A percentile compares a stretch with the other conserved stretches of the same genome.
Conservation (phyloP, 108 stramenopile species). For the Fragilariopsis cylindrus region DNA sequence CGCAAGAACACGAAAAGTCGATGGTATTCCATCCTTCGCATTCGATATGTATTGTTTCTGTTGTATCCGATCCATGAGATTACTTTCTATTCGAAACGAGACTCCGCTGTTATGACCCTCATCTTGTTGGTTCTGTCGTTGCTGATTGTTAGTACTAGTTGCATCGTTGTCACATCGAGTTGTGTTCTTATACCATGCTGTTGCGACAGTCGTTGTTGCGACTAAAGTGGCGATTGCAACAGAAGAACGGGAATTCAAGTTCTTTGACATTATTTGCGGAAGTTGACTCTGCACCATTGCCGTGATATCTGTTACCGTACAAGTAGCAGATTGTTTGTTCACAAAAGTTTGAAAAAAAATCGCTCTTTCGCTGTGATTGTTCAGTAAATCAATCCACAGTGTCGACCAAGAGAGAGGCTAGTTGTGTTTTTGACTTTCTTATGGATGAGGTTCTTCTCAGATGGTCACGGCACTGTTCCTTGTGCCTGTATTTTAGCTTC, state of each 20-base stretch:
- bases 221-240: background rate
- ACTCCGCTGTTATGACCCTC: background rate
- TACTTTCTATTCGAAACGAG: slow-evolving; percentile 41
- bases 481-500: too few relatives aligned
- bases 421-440: too few relatives aligned
- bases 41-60: slow-evolving; percentile 49
- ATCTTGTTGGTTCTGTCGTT: background rate
- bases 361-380: too few relatives aligned
- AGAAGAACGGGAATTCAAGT: background rate
- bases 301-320: too few relatives aligned
- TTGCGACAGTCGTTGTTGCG: background rate
- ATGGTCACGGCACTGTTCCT: too few relatives aligned
- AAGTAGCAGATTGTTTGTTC: too few relatives aligned
- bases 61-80: slow-evolving; percentile 75
- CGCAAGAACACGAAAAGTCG: slow-evolving; percentile 53
- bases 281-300: too few relatives aligned
- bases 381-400: too few relatives aligned
- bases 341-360: too few relatives aligned
- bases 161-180: background rate
- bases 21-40: slow-evolving; percentile 49
- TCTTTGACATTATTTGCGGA: background rate
- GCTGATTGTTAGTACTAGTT: too few relatives aligned
- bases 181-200: slow-evolving; percentile 10
- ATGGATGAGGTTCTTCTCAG: too few relatives aligned
- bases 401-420: too few relatives aligned